Conservation (phyloP, 306 rosid genomes). For the Cotoneaster glaucophyllus region DNA sequence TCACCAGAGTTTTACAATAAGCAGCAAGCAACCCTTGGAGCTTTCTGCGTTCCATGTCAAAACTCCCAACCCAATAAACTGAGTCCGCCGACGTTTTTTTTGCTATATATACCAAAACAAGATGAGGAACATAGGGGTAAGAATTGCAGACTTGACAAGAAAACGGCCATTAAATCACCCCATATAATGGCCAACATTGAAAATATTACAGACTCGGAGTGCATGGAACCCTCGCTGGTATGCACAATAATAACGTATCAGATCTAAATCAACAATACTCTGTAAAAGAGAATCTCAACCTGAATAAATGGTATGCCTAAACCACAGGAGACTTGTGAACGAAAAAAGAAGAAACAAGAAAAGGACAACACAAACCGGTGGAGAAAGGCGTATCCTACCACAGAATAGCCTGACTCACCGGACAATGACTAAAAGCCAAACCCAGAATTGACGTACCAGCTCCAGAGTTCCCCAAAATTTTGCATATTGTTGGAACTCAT, state of each 20-base stretch:
- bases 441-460: slow-evolving; percentile 25
- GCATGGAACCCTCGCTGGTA: slow-evolving; percentile 23
- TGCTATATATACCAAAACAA: slow-evolving; percentile 20
- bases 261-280: slow-evolving; percentile 16
- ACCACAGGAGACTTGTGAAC: background rate
- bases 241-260: slow-evolving; percentile 10
- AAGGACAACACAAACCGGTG: slow-evolving; percentile 7
- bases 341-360: background rate
- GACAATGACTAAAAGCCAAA: slow-evolving; percentile 18
- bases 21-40: slow-evolving; percentile 33
- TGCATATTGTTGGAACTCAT: slow-evolving; percentile 25
- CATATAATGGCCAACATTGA: slow-evolving; percentile 30
- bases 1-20: slow-evolving; percentile 34
- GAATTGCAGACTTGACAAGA: slow-evolving; percentile 25
- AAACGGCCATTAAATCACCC: slow-evolving; percentile 39
- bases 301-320: slow-evolving; percentile 13
- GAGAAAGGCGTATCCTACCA: slow-evolving; percentile 16
- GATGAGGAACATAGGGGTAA: background rate
- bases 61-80: slow-evolving; percentile 28
- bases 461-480: slow-evolving; percentile 20
- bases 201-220: slow-evolving; percentile 30
- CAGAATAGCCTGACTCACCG: slow-evolving; percentile 21
- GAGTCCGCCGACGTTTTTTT: slow-evolving; percentile 14
- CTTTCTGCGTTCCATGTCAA: slow-evolving; percentile 31
- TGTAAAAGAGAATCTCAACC: slow-evolving; percentile 8